phyloP scores from a whole-genome alignment of 208 protist species.

The Trypanosoma platydactyli region DNA sequence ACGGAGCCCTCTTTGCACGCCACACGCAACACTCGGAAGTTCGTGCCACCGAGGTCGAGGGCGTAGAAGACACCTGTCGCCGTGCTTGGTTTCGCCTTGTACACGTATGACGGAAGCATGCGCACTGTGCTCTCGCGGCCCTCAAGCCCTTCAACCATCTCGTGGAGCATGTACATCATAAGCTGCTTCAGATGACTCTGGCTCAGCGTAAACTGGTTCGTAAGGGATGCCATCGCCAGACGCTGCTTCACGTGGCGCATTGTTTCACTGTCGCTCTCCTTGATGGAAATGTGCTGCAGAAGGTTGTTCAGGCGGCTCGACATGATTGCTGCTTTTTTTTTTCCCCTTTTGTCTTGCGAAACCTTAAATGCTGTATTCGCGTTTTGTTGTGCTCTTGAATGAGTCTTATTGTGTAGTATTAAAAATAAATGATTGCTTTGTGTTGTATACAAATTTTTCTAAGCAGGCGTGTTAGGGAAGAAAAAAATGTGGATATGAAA shows the following conservation, averaged over 20 bases:
- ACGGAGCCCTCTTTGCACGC: constrained; percentile 50
- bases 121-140: constrained; percentile 68
- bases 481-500: no score
- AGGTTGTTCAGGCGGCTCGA: constrained; percentile 72
- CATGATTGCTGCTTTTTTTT: constrained; percentile 37
- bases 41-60: constrained; percentile 91
- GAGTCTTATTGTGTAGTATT: no score
- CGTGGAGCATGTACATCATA: constrained; percentile 73
- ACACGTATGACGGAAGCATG: constrained; percentile 89
- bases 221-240: constrained; percentile 67
- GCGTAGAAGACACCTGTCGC: constrained; percentile 83
- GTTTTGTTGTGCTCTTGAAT: no score
- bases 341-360: constrained; percentile 1
- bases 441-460: no score
- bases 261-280: constrained; percentile 53
- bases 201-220: constrained; percentile 64
- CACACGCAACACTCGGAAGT: constrained; percentile 87
- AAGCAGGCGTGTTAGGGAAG: no score
- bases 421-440: no score
- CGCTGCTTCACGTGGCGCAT: constrained; percentile 75
- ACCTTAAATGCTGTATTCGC: background rate
- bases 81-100: constrained; percentile 50
- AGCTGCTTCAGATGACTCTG: constrained; percentile 64
- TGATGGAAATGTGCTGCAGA: constrained; percentile 72
- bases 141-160: constrained; percentile 84